phyloP scores from a whole-genome alignment of 116 monocot species.

The Phalaenopsis hybrid region DNA sequence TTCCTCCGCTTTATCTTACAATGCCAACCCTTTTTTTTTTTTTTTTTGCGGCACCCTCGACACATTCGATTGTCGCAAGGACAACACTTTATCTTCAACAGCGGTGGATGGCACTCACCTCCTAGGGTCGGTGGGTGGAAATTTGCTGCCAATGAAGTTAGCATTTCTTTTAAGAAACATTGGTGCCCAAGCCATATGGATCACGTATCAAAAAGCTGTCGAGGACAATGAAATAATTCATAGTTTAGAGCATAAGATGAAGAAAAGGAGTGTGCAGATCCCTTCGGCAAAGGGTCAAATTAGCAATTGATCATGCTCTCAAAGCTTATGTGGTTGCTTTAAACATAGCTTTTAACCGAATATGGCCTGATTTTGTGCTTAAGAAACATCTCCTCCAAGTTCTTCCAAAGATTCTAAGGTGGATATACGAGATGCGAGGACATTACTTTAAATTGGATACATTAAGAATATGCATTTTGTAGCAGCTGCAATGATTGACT shows the following conservation, averaged over 20 bases:
- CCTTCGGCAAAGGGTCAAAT: slow-evolving; percentile 56
- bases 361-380: slow-evolving; percentile 87
- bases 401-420: slow-evolving; percentile 89
- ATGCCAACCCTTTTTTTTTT: slow-evolving; percentile 9
- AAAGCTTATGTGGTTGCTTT: slow-evolving; percentile 81
- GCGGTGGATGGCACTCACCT: background rate
- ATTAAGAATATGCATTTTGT: slow-evolving; percentile 91
- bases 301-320: slow-evolving; percentile 64
- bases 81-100: background rate
- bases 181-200: slow-evolving; percentile 64
- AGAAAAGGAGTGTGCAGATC: slow-evolving; percentile 64
- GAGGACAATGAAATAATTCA: slow-evolving; percentile 49
- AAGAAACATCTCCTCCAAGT: slow-evolving; percentile 55
- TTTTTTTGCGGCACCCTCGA: slow-evolving; percentile 42
- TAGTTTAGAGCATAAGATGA: slow-evolving; percentile 79
- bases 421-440: slow-evolving; percentile 99
- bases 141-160: slow-evolving; percentile 89
- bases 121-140: slow-evolving; percentile 23
- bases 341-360: slow-evolving; percentile 95
- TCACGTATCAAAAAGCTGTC: slow-evolving; percentile 58
- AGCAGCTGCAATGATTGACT: slow-evolving; percentile 96
- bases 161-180: slow-evolving; percentile 81
- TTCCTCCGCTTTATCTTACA: no score
- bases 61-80: slow-evolving; percentile 24
- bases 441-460: slow-evolving; percentile 92